Evolutionary conservation across 257 asterid species (phyloP).

Genomic region (Nicotiana tomentosiformis): DNA sequence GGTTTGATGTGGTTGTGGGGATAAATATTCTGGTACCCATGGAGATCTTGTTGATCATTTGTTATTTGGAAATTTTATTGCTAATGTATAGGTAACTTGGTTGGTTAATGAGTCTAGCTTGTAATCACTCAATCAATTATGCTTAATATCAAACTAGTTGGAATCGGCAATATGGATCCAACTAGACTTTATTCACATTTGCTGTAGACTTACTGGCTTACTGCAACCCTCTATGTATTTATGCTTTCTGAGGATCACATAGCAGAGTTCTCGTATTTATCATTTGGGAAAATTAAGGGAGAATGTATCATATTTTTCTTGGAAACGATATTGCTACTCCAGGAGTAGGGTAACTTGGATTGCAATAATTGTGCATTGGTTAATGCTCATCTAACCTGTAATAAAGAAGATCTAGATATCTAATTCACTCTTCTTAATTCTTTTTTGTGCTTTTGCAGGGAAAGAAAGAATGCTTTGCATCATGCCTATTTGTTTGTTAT

Average conservation of each 20-base stretch:
- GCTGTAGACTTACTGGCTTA: not conserved
- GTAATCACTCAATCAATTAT: not conserved
- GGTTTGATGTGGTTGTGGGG: not conserved
- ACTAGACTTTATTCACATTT: not conserved
- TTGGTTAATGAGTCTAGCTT: not conserved
- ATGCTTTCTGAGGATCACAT: not conserved
- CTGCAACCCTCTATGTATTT: not conserved
- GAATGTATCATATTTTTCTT: not conserved
- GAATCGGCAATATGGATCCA: not conserved
- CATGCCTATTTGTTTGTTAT: constrained; percentile 97
- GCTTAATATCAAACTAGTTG: not conserved
- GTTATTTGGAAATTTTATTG: not conserved
- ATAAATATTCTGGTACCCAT: not conserved
- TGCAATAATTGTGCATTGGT: not conserved
- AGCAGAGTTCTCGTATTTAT: not conserved
- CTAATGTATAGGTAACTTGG: not conserved
- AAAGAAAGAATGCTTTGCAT: constrained; percentile 96
- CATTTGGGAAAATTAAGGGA: not conserved
- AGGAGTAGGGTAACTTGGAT: not conserved
- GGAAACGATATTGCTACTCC: not conserved
- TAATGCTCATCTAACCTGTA: not conserved
- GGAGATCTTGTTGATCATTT: not conserved
- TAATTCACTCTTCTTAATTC: not conserved
- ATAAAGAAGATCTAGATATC: not conserved
- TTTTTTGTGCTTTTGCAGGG: constrained; percentile 53